Conservation (phyloP, 2,329 filamentous ascomycete genomes). For the Botrytis fabae region DNA sequence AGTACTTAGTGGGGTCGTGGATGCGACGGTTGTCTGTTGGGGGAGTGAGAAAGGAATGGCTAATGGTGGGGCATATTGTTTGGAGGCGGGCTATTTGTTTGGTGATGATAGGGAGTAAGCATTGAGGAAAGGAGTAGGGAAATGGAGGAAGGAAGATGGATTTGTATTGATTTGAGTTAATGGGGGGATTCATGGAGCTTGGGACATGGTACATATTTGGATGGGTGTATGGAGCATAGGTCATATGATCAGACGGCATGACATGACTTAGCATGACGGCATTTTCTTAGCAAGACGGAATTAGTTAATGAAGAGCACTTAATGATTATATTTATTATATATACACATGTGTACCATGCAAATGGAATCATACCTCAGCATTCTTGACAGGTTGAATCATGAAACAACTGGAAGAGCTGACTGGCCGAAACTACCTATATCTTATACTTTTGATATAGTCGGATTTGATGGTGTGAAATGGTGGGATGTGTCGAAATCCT, state of each 20-base stretch:
- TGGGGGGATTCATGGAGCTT: not conserved
- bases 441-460: not conserved
- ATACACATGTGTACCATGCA: not conserved
- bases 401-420: not conserved
- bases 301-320: not conserved
- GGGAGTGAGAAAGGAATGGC: slow-evolving; percentile 78
- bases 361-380: not conserved
- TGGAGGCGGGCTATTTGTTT: slow-evolving; percentile 88
- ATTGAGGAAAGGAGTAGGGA: slow-evolving; percentile 57
- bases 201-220: not conserved
- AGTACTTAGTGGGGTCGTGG: slow-evolving; percentile 81
- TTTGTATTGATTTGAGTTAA: not conserved
- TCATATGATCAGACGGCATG: slow-evolving; percentile 4
- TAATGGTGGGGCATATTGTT: slow-evolving; percentile 76
- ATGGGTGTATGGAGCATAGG: not conserved
- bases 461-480: not conserved
- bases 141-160: slow-evolving; percentile 31
- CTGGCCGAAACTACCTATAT: not conserved
- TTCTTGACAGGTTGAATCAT: not conserved
- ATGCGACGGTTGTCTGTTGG: slow-evolving; percentile 90
- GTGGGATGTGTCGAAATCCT: not conserved
- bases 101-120: slow-evolving; percentile 55
- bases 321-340: not conserved
- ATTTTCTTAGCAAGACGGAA: not conserved
- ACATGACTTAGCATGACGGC: not conserved